A percentile compares a stretch with the other conserved stretches of the same genome.
phyloP scores from a whole-genome alignment of 768 basidiomycete species.

The Suillus weaverae region DNA sequence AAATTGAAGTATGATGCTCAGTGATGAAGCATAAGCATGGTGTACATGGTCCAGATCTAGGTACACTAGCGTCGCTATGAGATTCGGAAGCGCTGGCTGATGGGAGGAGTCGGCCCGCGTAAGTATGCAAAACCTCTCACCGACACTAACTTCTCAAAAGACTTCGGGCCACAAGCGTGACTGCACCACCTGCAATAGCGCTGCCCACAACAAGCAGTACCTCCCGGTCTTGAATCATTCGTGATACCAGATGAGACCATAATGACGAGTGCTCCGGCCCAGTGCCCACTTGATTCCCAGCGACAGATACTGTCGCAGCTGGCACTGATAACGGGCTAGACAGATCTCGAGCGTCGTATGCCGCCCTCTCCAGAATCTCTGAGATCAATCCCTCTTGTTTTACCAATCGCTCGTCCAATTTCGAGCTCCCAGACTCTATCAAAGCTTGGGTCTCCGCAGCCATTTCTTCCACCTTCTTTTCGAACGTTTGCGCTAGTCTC shows the following conservation, averaged over 20 bases:
- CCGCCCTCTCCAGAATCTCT: slow-evolving; percentile 24
- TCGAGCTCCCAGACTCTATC: slow-evolving; percentile 48
- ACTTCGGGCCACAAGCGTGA: slow-evolving; percentile 24
- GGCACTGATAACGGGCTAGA: background rate
- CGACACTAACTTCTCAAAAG: slow-evolving; percentile 16
- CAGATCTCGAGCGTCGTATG: slow-evolving; percentile 17
- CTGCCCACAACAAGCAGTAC: slow-evolving; percentile 30
- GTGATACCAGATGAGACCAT: slow-evolving; percentile 14
- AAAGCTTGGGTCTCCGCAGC: slow-evolving; percentile 39
- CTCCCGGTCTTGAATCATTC: slow-evolving; percentile 18
- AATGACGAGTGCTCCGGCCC: background rate
- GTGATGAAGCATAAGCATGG: background rate
- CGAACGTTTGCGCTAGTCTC: slow-evolving; percentile 84
- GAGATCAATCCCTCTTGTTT: slow-evolving; percentile 43
- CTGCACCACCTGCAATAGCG: slow-evolving; percentile 26
- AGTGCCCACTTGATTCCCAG: background rate
- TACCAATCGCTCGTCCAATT: slow-evolving; percentile 49
- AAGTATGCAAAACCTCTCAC: background rate
- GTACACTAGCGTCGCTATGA: slow-evolving; percentile 8
- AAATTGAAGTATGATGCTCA: background rate
- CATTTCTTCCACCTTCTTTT: slow-evolving; percentile 72
- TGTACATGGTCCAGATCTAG: background rate
- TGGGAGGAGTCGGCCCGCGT: background rate
- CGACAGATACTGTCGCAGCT: slow-evolving; percentile 6
- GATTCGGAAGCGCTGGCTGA: slow-evolving; percentile 1